These are phyloP conservation scores for Crithidia mellificae DNA, from an alignment of 208 protist species.

Conservation along the genomic window DNA sequence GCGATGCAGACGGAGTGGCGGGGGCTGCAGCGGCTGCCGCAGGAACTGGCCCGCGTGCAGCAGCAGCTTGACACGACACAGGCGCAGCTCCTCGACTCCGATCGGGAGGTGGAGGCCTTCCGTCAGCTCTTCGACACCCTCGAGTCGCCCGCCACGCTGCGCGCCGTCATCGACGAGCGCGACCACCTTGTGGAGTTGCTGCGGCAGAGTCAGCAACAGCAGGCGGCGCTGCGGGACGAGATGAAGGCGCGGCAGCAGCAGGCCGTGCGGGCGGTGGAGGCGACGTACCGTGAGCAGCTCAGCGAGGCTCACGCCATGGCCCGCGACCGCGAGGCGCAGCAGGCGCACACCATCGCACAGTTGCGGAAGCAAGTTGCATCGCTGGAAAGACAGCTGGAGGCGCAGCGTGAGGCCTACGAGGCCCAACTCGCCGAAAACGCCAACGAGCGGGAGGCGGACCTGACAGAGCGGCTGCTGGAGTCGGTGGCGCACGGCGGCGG, in stretches of 20 bases:
- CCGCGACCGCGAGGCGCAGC: constrained; percentile 38
- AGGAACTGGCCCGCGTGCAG: constrained; percentile 45
- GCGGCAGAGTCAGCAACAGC: constrained; percentile 42
- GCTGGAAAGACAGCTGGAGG: constrained; percentile 17
- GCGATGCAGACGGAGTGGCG: constrained; percentile 43
- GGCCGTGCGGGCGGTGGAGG: constrained; percentile 16
- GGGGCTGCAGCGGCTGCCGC: constrained; percentile 39
- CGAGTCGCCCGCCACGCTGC: constrained; percentile 38
- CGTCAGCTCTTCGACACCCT: constrained; percentile 33
- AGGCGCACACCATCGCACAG: constrained; percentile 10
- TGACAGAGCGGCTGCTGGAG: constrained; percentile 32
- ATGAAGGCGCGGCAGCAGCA: constrained; percentile 34
- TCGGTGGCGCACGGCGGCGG: constrained; percentile 5
- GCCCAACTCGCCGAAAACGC: constrained; percentile 25
- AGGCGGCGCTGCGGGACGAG: constrained; percentile 41
- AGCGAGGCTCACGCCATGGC: constrained; percentile 30
- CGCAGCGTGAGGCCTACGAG: constrained; percentile 31
- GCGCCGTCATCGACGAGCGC: constrained; percentile 46
- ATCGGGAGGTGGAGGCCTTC: constrained; percentile 37
- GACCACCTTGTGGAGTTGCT: constrained; percentile 57
- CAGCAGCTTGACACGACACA: constrained; percentile 43
- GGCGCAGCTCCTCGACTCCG: constrained; percentile 32
- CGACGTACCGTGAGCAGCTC: constrained; percentile 9
- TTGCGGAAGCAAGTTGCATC: constrained; percentile 15
- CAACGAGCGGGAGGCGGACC: constrained; percentile 14